Evolutionary conservation across 139 green algal genomes (phyloP).

Genomic region (Chlorella vulgaris): DNA sequence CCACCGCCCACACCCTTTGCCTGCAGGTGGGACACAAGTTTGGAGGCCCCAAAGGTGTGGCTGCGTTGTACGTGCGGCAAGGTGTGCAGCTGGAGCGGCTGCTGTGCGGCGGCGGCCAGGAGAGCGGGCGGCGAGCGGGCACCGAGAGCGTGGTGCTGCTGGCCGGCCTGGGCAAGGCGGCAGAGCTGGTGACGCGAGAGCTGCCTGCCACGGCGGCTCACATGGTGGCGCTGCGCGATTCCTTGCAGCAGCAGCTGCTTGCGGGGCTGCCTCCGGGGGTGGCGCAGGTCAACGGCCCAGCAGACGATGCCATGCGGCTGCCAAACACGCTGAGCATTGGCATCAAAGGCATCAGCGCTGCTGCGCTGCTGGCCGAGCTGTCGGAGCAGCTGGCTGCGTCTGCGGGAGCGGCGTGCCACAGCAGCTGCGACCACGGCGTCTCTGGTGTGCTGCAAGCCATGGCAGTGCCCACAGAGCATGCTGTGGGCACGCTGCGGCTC

Average conservation of each 20-base stretch:
- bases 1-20: too few species aligned
- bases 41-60: conserved; percentile 86
- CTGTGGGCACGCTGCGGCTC: conserved; percentile 75
- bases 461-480: conserved; percentile 53
- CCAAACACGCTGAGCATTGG: conserved; percentile 86
- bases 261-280: conserved; percentile 39
- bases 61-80: conserved; percentile 72
- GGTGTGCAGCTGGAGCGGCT: conserved; percentile 57
- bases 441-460: conserved; percentile 47
- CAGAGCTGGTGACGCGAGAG: conserved; percentile 61
- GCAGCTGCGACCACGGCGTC: conserved; percentile 16
- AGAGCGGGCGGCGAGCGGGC: conserved; percentile 57
- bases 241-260: conserved; percentile 52
- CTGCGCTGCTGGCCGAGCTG: conserved; percentile 55
- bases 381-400: conserved; percentile 64
- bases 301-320: conserved; percentile 45
- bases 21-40: conserved; percentile 82
- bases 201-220: conserved; percentile 34
- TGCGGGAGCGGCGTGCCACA: conserved; percentile 79
- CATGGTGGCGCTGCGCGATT: conserved; percentile 58
- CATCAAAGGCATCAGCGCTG: conserved; percentile 60
- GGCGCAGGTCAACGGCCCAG: conserved; percentile 69
- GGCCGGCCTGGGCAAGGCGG: conserved; percentile 72
- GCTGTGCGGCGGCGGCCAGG: conserved; percentile 64
- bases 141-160: conserved; percentile 82